Evolutionary conservation across 805 yeast species (phyloP), one percentile per base, ranked within the genome.

Genomic region (Kodamaea leandrae): DNA sequence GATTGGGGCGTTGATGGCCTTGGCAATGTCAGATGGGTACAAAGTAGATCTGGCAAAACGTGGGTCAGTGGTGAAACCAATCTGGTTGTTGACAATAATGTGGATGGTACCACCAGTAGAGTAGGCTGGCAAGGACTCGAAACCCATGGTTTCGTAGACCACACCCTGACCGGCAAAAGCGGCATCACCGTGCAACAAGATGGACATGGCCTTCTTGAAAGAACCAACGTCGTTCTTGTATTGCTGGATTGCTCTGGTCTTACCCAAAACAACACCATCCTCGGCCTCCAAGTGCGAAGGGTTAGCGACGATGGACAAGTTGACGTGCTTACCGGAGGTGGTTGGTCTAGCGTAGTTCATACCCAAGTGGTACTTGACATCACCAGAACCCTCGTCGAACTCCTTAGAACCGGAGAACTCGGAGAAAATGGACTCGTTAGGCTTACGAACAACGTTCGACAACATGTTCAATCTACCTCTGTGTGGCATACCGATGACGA

Each of bases 271-370:
- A 51, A 93, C 97, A 46, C 98, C 97, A 67, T 93, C 99, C 72
- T 90, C 97, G 46, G 99, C 95, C 74, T 93, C 99, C 71, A 93
- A 80, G 73, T 93, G 99, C 36, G 98, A 91, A 48, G 99, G 99
- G 69, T 93, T 93, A 48, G 99, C 99, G 49, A 93, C 99, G 51
- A 93, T 74, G 23, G 98, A 90, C 58, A 93, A 73, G 73, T 90
- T 90, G 51, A 93, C 97, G 61, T 82, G 86, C 68, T 89, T 89
- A 66, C 99, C 99, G 19, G 96, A 86, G 34, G 97, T 95, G 42
- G 99, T 93, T 65, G 99, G 99, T 74, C 99, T 86, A 64, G 83
- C 87, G 76, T 90, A 93, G 76, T 93, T 91, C 96, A 93, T 91
- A 76, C 99, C 99, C 71, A 93, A 78, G 68, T 93, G 99, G 76